Evolutionary conservation across 768 basidiomycete species (phyloP).

Genomic region (Mycena olivaceomarginata): DNA sequence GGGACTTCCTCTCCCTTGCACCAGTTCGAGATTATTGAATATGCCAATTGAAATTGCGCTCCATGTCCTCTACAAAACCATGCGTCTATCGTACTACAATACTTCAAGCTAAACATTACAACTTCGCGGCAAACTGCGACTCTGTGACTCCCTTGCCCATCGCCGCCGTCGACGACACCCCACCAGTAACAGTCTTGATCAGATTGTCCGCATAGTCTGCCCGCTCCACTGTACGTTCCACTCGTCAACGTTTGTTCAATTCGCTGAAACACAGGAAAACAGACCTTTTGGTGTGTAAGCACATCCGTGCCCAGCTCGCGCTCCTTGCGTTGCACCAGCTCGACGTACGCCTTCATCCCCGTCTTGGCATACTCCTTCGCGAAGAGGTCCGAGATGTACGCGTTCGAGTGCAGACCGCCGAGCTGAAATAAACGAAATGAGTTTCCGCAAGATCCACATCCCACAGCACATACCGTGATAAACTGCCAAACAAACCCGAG

Average conservation of each 20-base stretch:
- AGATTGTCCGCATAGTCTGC: slow-evolving; percentile 94
- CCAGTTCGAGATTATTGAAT: background rate
- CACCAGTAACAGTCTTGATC: slow-evolving; percentile 97
- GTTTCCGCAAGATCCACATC: background rate
- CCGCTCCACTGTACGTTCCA: slow-evolving; percentile 86
- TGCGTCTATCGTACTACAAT: background rate
- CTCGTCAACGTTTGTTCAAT: slow-evolving; percentile 40
- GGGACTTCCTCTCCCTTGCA: no score
- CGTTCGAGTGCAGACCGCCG: slow-evolving; percentile 97
- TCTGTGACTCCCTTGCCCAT: slow-evolving; percentile 99
- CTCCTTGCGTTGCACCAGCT: slow-evolving; percentile 94
- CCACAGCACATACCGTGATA: slow-evolving; percentile 83
- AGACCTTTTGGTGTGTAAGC: slow-evolving; percentile 96
- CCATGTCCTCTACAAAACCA: background rate
- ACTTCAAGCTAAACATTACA: slow-evolving; percentile 50
- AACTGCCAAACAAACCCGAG: slow-evolving; percentile 99
- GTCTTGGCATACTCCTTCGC: slow-evolving; percentile 92
- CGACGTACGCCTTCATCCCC: slow-evolving; percentile 99
- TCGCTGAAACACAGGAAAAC: slow-evolving; percentile 44
- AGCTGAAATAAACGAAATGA: slow-evolving; percentile 71
- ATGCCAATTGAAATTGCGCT: background rate
- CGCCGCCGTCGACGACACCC: slow-evolving; percentile 98
- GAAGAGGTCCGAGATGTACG: slow-evolving; percentile 96
- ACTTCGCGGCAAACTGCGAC: slow-evolving; percentile 81
- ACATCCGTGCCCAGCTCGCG: slow-evolving; percentile 97